A percentile compares a stretch with the other conserved stretches of the same genome.
These are phyloP conservation scores for Ustilago cynodontis DNA, from an alignment of 1,284 basidiomycete genomes.

Conservation along the genomic window DNA sequence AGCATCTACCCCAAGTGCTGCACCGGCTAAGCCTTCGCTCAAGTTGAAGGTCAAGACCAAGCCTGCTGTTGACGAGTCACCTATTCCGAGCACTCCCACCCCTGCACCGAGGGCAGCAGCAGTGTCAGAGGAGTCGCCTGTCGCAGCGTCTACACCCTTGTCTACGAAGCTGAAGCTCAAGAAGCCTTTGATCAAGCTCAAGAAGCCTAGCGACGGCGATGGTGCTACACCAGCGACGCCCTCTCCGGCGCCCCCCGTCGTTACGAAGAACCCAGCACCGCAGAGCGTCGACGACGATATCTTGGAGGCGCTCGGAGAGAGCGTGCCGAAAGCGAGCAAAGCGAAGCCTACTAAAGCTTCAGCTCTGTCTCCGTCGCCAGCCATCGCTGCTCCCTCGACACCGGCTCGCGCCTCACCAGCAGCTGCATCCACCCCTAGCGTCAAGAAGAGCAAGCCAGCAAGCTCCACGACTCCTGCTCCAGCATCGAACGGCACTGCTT, in stretches of 20 bases:
- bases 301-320: slow-evolving; percentile 40
- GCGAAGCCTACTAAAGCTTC: slow-evolving; percentile 23
- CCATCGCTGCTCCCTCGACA: not conserved
- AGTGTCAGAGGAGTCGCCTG: slow-evolving; percentile 11
- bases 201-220: slow-evolving; percentile 28
- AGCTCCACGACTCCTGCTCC: slow-evolving; percentile 15
- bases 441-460: slow-evolving; percentile 25
- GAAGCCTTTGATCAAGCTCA: slow-evolving; percentile 58
- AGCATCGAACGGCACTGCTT: slow-evolving; percentile 18
- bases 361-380: slow-evolving; percentile 23
- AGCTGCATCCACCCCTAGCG: slow-evolving; percentile 19
- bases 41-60: slow-evolving; percentile 52
- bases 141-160: slow-evolving; percentile 16
- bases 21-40: slow-evolving; percentile 36
- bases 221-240: slow-evolving; percentile 12
- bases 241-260: slow-evolving; percentile 15
- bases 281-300: slow-evolving; percentile 53
- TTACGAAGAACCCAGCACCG: not conserved
- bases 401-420: slow-evolving; percentile 16
- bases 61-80: slow-evolving; percentile 20
- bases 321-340: slow-evolving; percentile 38
- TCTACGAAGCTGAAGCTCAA: slow-evolving; percentile 35
- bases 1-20: slow-evolving; percentile 31
- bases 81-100: slow-evolving; percentile 29
- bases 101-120: slow-evolving; percentile 19